Base-by-base conservation (phyloP, 352 stramenopile species). In the Halophytophthora batemanensis region DNA sequence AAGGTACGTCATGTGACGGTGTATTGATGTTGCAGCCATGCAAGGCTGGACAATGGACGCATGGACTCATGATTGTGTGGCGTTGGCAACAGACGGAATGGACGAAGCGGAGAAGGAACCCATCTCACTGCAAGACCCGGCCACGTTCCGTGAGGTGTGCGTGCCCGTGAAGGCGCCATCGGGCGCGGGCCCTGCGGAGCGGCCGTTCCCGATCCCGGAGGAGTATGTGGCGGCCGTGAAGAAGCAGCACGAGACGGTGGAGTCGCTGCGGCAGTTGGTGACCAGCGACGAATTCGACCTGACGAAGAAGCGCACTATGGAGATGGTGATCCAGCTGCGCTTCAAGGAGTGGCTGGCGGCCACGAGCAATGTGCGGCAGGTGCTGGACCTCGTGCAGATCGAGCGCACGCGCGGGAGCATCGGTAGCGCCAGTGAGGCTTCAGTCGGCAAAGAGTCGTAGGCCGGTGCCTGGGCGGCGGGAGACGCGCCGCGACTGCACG, bases 321-420 rank as follows among this genome's bases (percentile, higher is more conserved):
- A 94, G 56, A 75, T 77, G 52, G 75, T 90, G 44, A 88, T 94
- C 50, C 81, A 94, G 59, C 59, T 77, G 47, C 78, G 76, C 25
- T 93, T 92, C 56, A 90, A 90, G 62, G 86, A 96, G 59, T 96
- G 87, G 87, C 75, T 96, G 14, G 82, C 84, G 14, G 61, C 80
- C 8, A 92, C 86, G 15, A 87, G 84, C 52, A 92, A 96, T 42
- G 74, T 88, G 50, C 77, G 87, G 7, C 86, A 96, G 66, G 86
- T 96, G 21, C 71, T 95, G 22, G 87, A 96, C 50, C 65, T 96
- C 10, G 85, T 96, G 45, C 76, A 93, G 12, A 76, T 93, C 19
- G 82, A 93, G 57, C 71, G 69, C 22, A 56, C 55, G 23, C 72
- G 68, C 49, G 56, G 48, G 15, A 41, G 50, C 45, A 42, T 31